These are phyloP conservation scores for Brassica nigra DNA, from an alignment of 345 rosid species.

Conservation along the genomic window DNA sequence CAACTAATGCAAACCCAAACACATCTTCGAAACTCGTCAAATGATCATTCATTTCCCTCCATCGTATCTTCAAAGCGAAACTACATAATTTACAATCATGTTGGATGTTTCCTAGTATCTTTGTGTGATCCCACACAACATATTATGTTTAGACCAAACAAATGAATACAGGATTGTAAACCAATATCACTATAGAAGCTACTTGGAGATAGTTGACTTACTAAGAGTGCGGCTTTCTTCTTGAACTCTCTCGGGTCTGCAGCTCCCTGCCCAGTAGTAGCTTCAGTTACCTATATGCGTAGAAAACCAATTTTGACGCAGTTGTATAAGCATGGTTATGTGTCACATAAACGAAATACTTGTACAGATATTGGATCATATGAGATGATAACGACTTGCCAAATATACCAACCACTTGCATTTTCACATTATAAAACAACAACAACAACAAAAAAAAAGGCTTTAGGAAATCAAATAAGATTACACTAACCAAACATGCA, in stretches of 20 bases:
- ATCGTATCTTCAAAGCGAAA: neutral
- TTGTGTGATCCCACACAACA: neutral
- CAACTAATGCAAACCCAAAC: neutral
- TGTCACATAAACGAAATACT: neutral
- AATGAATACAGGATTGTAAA: constrained; percentile 6
- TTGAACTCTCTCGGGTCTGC: constrained; percentile 17
- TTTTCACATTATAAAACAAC: neutral
- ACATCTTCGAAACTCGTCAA: neutral
- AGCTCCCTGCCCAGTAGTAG: constrained; percentile 13
- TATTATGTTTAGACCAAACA: constrained; percentile 14
- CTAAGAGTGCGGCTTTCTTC: constrained; percentile 23
- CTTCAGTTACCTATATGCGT: constrained; percentile 12
- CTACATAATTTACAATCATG: neutral
- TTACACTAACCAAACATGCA: neutral
- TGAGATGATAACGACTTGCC: constrained; percentile 5
- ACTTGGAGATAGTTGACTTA: constrained; percentile 17
- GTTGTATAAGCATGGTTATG: neutral
- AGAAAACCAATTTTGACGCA: neutral
- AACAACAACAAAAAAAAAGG: too few species aligned
- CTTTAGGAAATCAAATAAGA: constrained; percentile 7
- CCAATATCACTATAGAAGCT: constrained; percentile 14
- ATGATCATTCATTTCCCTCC: neutral
- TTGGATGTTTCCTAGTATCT: neutral
- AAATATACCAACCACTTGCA: constrained; percentile 13
- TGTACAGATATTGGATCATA: neutral